Percentiles rank a stretch among this genome's conserved stretches.
Evolutionary conservation across 192 early-diverging fungal genomes (phyloP).

Genomic region (Coemansia sp.): DNA sequence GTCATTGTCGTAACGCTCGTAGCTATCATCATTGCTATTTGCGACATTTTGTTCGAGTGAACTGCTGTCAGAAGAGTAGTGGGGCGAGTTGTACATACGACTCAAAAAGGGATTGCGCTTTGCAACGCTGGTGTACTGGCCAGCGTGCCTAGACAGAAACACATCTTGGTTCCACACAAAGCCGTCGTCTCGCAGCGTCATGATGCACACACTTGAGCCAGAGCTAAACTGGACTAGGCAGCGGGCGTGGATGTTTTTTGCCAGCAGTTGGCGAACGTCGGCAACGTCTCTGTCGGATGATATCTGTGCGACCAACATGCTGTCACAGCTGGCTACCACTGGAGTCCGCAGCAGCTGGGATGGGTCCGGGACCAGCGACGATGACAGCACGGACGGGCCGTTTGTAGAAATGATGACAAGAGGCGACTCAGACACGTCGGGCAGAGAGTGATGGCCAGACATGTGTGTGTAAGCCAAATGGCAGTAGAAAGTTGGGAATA

Average conservation of each 20-base stretch:
- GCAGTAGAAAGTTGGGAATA: neutral
- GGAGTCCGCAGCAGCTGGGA: slow-evolving; percentile 16
- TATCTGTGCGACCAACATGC: slow-evolving; percentile 23
- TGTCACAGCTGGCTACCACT: slow-evolving; percentile 14
- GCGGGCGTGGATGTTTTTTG: slow-evolving; percentile 16
- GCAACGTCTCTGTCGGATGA: slow-evolving; percentile 5
- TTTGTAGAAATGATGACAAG: slow-evolving; percentile 35
- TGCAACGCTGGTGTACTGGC: slow-evolving; percentile 19
- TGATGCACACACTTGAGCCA: slow-evolving; percentile 15
- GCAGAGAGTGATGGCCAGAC: neutral
- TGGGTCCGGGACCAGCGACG: slow-evolving; percentile 13
- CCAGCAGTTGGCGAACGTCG: slow-evolving; percentile 20
- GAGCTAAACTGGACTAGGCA: slow-evolving; percentile 31
- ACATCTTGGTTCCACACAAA: slow-evolving; percentile 45
- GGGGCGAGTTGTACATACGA: slow-evolving; percentile 9
- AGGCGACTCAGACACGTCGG: neutral
- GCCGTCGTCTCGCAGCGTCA: slow-evolving; percentile 38
- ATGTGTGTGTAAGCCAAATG: neutral
- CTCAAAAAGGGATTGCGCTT: slow-evolving; percentile 36
- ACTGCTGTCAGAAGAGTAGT: neutral
- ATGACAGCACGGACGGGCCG: slow-evolving; percentile 33
- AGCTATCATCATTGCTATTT: neutral
- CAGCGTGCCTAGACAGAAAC: slow-evolving; percentile 19
- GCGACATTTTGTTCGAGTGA: neutral
- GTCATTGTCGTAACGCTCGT: neutral